phyloP scores from a whole-genome alignment of 176 grass and related monocot genomes.

The Ananas comosus region DNA sequence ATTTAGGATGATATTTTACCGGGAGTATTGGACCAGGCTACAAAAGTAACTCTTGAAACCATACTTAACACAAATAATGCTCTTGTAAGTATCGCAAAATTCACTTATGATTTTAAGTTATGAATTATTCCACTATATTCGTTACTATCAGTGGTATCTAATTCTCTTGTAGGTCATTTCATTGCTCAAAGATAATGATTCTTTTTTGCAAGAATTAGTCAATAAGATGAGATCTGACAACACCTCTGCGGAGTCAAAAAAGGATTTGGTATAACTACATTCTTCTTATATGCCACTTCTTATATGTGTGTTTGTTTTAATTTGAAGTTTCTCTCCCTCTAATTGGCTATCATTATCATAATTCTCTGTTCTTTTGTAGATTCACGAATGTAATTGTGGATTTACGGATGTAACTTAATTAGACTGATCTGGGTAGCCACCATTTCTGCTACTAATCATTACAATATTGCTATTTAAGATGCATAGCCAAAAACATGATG shows the following conservation, averaged over 20 bases:
- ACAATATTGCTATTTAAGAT: too few relatives aligned
- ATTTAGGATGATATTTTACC: conserved; percentile 94
- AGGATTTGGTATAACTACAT: conserved; percentile 58
- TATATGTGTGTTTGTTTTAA: conserved; percentile 3
- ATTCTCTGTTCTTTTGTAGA: neutral
- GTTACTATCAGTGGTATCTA: conserved; percentile 14
- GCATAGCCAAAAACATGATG: too few relatives aligned
- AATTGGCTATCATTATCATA: neutral
- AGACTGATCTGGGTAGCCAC: too few relatives aligned
- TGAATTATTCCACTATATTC: conserved; percentile 2
- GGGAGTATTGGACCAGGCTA: conserved; percentile 70
- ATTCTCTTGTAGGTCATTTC: conserved; percentile 79
- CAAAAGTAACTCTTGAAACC: conserved; percentile 65
- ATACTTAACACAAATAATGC: conserved; percentile 89
- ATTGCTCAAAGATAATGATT: conserved; percentile 81
- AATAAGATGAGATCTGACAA: conserved; percentile 59
- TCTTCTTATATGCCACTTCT: conserved; percentile 19
- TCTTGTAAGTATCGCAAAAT: conserved; percentile 51
- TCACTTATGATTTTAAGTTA: conserved; percentile 10
- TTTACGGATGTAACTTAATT: too few relatives aligned
- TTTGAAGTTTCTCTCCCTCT: neutral
- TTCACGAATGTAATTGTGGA: too few relatives aligned
- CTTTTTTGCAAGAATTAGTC: conserved; percentile 87
- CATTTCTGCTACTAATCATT: too few relatives aligned
- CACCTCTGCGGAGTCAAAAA: conserved; percentile 57